Percentiles rank a stretch among this genome's conserved stretches.
These are phyloP conservation scores for Andrographis paniculata DNA, from an alignment of 305 asterid genomes.

Conservation along the genomic window DNA sequence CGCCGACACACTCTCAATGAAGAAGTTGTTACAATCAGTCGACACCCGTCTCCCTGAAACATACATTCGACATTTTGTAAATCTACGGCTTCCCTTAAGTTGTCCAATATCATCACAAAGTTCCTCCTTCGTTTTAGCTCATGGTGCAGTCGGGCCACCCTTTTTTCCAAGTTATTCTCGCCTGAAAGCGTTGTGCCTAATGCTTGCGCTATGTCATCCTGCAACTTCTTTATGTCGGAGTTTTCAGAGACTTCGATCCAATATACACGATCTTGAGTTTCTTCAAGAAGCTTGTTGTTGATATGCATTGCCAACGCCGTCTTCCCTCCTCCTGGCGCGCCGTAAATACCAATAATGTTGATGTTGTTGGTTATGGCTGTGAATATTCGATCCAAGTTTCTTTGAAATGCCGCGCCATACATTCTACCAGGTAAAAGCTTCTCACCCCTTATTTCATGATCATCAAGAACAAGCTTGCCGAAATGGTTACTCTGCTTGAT, in stretches of 20 bases:
- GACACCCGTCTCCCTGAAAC: constrained; percentile 1
- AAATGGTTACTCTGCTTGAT: neutral
- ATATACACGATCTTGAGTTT: constrained; percentile 7
- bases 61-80: neutral
- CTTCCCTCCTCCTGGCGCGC: constrained; percentile 7
- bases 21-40: constrained; percentile 1
- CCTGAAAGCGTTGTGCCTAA: neutral
- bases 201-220: constrained; percentile 3
- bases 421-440: neutral
- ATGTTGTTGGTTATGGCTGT: neutral
- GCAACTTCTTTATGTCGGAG: neutral
- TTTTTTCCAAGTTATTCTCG: neutral
- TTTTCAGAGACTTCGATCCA: constrained; percentile 1
- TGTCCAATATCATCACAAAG: constrained; percentile 7
- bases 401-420: neutral
- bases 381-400: neutral
- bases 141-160: neutral
- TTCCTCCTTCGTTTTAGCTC: neutral
- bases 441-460: neutral
- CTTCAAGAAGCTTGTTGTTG: neutral
- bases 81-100: neutral
- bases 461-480: neutral
- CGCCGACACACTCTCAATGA: neutral
- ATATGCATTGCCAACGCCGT: constrained; percentile 9
- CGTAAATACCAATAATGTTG: constrained; percentile 8